Evolutionary conservation across 352 stramenopile species (phyloP).

Genomic region (Globisporangium cylindrosporum): DNA sequence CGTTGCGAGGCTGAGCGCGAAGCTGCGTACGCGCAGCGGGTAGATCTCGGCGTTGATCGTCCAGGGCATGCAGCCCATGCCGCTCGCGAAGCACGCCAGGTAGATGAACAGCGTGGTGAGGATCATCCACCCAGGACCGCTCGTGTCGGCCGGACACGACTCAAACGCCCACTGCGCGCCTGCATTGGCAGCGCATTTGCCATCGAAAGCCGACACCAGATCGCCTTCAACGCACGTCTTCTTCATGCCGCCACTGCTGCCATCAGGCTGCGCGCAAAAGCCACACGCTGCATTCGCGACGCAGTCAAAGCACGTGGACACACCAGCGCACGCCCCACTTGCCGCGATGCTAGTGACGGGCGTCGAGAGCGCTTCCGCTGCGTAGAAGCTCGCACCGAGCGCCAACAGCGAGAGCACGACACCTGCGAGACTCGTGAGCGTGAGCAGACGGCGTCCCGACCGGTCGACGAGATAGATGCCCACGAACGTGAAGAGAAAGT

Average conservation of each 20-base stretch:
- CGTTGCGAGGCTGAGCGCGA: constrained; percentile 86
- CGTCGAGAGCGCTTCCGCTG: constrained; percentile 29
- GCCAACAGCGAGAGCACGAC: constrained; percentile 42
- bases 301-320: constrained; percentile 67
- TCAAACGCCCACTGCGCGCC: constrained; percentile 35
- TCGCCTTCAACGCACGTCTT: constrained; percentile 33
- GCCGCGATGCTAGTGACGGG: constrained; percentile 18
- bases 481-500: constrained; percentile 70
- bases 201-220: not conserved
- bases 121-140: constrained; percentile 43
- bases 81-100: constrained; percentile 71
- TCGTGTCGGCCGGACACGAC: constrained; percentile 49
- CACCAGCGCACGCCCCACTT: constrained; percentile 32
- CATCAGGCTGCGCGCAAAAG: constrained; percentile 25
- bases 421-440: constrained; percentile 40
- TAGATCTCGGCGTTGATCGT: constrained; percentile 96
- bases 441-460: constrained; percentile 44
- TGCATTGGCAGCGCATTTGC: constrained; percentile 20
- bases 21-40: constrained; percentile 80
- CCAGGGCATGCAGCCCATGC: constrained; percentile 91
- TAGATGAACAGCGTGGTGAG: constrained; percentile 69
- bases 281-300: constrained; percentile 57
- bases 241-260: not conserved
- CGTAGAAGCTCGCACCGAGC: constrained; percentile 45
- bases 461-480: constrained; percentile 59